A percentile compares a stretch with the other conserved stretches of the same genome.
Evolutionary conservation across 371 early-diverging fungal species (phyloP).

Genomic region (Globomyces sp.): DNA sequence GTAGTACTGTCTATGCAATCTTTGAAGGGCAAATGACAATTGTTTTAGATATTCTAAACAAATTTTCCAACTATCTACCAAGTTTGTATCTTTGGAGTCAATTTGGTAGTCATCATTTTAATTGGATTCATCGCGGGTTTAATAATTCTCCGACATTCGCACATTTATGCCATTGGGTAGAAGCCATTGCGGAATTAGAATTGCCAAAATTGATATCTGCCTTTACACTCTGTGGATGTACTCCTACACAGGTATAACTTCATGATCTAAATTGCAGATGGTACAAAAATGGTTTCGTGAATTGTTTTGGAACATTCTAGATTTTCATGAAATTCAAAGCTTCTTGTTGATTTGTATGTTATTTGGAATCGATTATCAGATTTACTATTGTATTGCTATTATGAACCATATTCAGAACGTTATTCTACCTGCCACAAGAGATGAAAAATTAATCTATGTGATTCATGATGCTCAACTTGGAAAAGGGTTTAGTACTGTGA

Average conservation of each 20-base stretch:
- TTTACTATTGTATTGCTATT: constrained; percentile 42
- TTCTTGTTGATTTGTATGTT: constrained; percentile 26
- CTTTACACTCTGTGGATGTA: constrained; percentile 46
- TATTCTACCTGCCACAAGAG: constrained; percentile 33
- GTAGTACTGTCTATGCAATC: constrained; percentile 31
- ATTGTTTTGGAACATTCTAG: constrained; percentile 42
- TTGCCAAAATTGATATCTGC: constrained; percentile 39
- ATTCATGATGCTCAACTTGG: constrained; percentile 16
- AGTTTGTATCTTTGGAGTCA: constrained; percentile 26
- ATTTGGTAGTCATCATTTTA: constrained; percentile 24
- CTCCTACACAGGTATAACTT: constrained; percentile 41
- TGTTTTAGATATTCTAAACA: constrained; percentile 12
- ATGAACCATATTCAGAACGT: constrained; percentile 26
- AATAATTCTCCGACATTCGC: neutral
- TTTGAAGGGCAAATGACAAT: constrained; percentile 20
- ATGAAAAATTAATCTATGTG: constrained; percentile 31
- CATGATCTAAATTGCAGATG: constrained; percentile 26
- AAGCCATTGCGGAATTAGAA: constrained; percentile 35
- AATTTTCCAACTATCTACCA: constrained; percentile 5
- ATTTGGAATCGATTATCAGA: constrained; percentile 39
- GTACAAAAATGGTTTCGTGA: constrained; percentile 44
- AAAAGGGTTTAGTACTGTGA: neutral
- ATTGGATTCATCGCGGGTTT: neutral
- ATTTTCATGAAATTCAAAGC: constrained; percentile 34
- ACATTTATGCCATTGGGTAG: constrained; percentile 36